Conservation (phyloP, 1,284 basidiomycete genomes). For the Leccinum proliferum region DNA sequence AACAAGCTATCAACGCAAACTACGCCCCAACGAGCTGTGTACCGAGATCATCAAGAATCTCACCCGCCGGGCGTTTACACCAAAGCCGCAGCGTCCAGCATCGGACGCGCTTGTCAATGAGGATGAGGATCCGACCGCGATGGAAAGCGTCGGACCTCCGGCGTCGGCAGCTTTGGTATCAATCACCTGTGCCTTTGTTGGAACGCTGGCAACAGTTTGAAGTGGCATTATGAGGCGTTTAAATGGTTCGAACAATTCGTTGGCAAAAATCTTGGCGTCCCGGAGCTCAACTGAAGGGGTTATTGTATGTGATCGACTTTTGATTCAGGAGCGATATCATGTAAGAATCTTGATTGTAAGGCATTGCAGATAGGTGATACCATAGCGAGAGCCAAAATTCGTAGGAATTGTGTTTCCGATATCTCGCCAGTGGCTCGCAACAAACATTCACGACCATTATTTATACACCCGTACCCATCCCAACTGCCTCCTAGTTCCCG, state of each 20-base stretch:
- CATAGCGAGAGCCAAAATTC: conserved; percentile 1
- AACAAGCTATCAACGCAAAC: conserved; percentile 95
- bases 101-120: conserved; percentile 9
- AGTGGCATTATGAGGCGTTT: too few relatives aligned
- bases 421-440: too few relatives aligned
- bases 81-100: conserved; percentile 22
- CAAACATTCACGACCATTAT: too few relatives aligned
- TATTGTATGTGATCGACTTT: background rate
- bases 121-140: conserved; percentile 41
- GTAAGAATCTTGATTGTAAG: background rate
- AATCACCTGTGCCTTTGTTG: conserved; percentile 17
- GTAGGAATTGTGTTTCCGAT: conserved; percentile 8
- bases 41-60: conserved; percentile 80
- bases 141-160: conserved; percentile 28
- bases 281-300: conserved; percentile 15
- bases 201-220: background rate
- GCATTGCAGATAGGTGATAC: background rate
- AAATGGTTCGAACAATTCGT: too few relatives aligned
- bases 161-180: conserved; percentile 11
- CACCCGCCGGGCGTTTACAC: conserved; percentile 66
- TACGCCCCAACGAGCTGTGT: conserved; percentile 89
- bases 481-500: conserved; percentile 63
- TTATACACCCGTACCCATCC: background rate
- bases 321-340: background rate
- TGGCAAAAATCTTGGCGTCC: background rate